These are phyloP conservation scores for Tuber calosporum DNA, from an alignment of 495 filamentous ascomycete species.

Conservation along the genomic window DNA sequence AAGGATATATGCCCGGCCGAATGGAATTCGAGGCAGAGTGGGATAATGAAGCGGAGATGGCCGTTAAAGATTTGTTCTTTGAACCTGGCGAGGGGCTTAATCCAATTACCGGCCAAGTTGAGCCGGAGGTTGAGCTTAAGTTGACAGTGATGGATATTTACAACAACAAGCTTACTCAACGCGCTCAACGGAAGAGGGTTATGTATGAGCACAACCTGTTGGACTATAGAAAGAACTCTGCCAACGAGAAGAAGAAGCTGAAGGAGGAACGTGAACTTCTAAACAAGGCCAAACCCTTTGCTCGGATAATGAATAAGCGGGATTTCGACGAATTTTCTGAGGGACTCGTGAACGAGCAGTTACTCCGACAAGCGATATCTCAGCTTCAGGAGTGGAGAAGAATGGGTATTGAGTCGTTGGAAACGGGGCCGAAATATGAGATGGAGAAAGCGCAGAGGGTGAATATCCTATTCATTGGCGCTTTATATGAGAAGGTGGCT, in stretches of 20 bases:
- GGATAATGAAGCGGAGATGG: constrained; percentile 95
- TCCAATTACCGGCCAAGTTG: constrained; percentile 67
- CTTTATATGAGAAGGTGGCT: constrained; percentile 6
- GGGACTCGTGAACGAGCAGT: constrained; percentile 79
- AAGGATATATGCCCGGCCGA: constrained; percentile 96
- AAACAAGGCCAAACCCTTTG: constrained; percentile 91
- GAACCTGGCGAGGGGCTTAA: constrained; percentile 91
- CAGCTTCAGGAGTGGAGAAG: constrained; percentile 93
- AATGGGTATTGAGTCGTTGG: constrained; percentile 71
- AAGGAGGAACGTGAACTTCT: constrained; percentile 89
- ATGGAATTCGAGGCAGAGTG: constrained; percentile 97
- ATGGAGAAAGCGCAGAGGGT: constrained; percentile 72
- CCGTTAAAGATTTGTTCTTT: constrained; percentile 96
- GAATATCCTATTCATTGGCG: not conserved
- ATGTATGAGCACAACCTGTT: constrained; percentile 91
- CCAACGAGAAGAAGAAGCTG: constrained; percentile 83
- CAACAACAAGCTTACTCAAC: constrained; percentile 80
- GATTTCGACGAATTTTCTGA: constrained; percentile 83
- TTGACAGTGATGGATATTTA: constrained; percentile 98
- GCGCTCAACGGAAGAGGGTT: constrained; percentile 92
- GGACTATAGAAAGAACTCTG: constrained; percentile 82
- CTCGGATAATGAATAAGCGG: constrained; percentile 86
- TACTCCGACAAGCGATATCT: constrained; percentile 76
- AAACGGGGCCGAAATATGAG: constrained; percentile 89
- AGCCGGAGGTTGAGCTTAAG: constrained; percentile 94